Evolutionary conservation across 306 rosid genomes (phyloP), one percentile per base, ranked within the genome.

Genomic region (Begonia peltatifolia): DNA sequence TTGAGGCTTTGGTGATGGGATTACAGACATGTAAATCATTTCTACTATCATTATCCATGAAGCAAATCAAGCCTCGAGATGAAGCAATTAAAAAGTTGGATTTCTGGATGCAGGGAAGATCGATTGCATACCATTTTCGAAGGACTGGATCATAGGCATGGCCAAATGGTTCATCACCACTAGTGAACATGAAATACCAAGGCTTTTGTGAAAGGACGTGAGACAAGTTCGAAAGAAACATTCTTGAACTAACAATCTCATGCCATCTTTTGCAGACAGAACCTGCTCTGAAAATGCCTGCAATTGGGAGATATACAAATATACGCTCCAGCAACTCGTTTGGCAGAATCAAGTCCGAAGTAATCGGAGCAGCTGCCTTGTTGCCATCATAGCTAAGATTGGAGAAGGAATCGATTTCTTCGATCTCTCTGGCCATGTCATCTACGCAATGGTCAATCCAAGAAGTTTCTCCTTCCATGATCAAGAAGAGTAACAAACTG

Each of bases 121-220:
- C 87, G 50, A 92, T 72, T 48, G 76, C 73, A 36, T 86, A 81
- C 99, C 99, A 92, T 78, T 92, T 92, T 61, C 88, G 74, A 64
- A 79, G 83, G 55, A 72, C 65, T 5, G 87, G 83, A 62, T 92
- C 96, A 50, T 75, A 86, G 25, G 94, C 84, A 68, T 74, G 63
- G 50, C 96, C 94, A 18, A 57, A 57, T 47, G 99, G 80, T 22
- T 86, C 93, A 54, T 76, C 82, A 14, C 80, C 73, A 75, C 76
- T 70, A 1, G 94, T 92, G 55, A 92, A 92, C 99, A 92, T 92
- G 61, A 71, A 86, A 69, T 92, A 86, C 99, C 99, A 92, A 12
- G 99, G 96, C 59, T 83, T 86, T 53, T 86, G 96, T 0, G 88
- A 67, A 9, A 67, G 66, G 25, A 66, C 64, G 16, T 57, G 57